Percentiles rank a stretch among this genome's conserved stretches.
These are phyloP conservation scores for Penicillium bialowiezense DNA, from an alignment of 495 filamentous ascomycete genomes.

Conservation along the genomic window DNA sequence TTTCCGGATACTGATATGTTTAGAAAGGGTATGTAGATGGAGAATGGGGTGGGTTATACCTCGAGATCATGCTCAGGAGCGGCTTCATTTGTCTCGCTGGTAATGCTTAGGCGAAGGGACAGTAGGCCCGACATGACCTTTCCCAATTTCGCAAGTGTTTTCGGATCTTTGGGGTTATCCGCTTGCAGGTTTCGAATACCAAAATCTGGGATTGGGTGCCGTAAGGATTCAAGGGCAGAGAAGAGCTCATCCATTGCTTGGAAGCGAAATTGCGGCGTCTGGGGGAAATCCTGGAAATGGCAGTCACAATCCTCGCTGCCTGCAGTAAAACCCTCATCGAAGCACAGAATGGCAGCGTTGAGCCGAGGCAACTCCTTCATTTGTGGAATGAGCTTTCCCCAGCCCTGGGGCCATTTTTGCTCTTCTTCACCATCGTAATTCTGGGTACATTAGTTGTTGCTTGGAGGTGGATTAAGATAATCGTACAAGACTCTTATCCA, in stretches of 20 bases:
- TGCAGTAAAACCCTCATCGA: conserved; percentile 8
- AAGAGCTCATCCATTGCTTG: conserved; percentile 4
- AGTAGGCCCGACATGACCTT: conserved; percentile 8
- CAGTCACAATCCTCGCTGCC: neutral
- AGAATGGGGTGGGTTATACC: conserved; percentile 1
- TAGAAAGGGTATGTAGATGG: neutral
- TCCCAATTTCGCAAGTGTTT: conserved; percentile 1
- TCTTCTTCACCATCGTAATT: conserved; percentile 8
- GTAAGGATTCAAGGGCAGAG: conserved; percentile 1
- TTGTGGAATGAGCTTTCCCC: conserved; percentile 3
- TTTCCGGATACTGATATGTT: conserved; percentile 2
- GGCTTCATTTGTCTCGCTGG: conserved; percentile 5
- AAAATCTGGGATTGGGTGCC: conserved; percentile 3
- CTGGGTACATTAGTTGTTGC: conserved; percentile 7
- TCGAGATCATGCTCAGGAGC: conserved; percentile 11
- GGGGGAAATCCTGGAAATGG: neutral
- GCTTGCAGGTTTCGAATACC: conserved; percentile 13
- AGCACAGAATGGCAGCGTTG: conserved; percentile 10
- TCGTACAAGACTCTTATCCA: conserved; percentile 8
- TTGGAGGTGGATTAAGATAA: conserved; percentile 6
- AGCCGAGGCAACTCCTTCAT: conserved; percentile 13
- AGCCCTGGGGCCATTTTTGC: conserved; percentile 1
- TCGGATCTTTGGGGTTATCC: conserved; percentile 8
- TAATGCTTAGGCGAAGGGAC: conserved; percentile 15
- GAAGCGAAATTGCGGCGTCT: conserved; percentile 7